Conservation (phyloP, 345 rosid genomes). For the Turnera subulata region DNA sequence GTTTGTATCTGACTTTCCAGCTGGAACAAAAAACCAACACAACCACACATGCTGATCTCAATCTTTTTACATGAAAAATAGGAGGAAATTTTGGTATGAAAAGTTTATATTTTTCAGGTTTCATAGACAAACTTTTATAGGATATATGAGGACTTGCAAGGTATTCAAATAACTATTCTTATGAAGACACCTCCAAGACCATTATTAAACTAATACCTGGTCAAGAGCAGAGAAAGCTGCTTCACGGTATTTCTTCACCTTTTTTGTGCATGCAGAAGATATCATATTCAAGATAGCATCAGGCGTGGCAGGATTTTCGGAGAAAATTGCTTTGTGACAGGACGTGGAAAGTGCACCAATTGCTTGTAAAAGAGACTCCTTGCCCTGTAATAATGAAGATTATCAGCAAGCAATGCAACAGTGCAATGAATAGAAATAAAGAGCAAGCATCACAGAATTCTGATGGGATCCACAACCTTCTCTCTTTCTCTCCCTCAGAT, state of each 20-base stretch:
- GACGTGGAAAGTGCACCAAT: conserved; percentile 67
- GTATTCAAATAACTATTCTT: not conserved
- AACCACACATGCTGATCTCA: too few species aligned
- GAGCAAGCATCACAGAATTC: not conserved
- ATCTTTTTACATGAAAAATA: too few species aligned
- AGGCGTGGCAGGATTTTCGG: conserved; percentile 57
- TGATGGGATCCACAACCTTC: too few species aligned
- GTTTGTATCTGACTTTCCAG: too few species aligned
- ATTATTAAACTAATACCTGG: conserved; percentile 41
- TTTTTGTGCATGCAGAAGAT: conserved; percentile 73
- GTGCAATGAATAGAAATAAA: not conserved
- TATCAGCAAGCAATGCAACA: conserved; percentile 10
- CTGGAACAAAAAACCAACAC: too few species aligned
- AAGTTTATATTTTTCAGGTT: too few species aligned
- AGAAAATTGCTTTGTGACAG: conserved; percentile 68
- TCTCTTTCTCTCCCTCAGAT: too few species aligned
- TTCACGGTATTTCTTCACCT: conserved; percentile 73
- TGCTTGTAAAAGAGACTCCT: conserved; percentile 77
- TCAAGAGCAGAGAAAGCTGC: conserved; percentile 74
- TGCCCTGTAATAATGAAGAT: conserved; percentile 56
- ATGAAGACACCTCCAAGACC: not conserved
- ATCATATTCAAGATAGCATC: conserved; percentile 54
- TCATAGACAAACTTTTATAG: too few species aligned
- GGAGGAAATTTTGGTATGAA: too few species aligned
- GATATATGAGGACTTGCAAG: too few species aligned